These are phyloP conservation scores for Scheffersomyces coipomensis DNA, from an alignment of 805 yeast genomes.

Conservation along the genomic window DNA sequence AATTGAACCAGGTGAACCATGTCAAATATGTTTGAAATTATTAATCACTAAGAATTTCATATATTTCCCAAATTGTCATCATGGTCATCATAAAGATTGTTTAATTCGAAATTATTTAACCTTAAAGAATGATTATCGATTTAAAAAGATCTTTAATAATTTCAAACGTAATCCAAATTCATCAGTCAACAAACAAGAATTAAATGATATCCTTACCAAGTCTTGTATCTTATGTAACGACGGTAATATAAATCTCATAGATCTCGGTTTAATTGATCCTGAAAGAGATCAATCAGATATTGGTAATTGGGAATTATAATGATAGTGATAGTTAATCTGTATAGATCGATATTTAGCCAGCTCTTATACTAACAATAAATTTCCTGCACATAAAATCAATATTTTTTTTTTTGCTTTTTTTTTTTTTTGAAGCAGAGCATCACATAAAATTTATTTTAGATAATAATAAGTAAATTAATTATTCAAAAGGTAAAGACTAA, in stretches of 20 bases:
- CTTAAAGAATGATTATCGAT: slow-evolving; percentile 62
- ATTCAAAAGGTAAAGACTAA: too few relatives aligned
- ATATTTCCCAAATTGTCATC: slow-evolving; percentile 82
- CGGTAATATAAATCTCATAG: slow-evolving; percentile 65
- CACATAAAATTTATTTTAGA: too few relatives aligned
- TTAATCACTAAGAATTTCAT: slow-evolving; percentile 71
- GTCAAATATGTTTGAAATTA: slow-evolving; percentile 68
- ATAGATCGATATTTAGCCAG: too few relatives aligned
- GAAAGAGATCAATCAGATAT: slow-evolving; percentile 1
- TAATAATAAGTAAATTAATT: slow-evolving; percentile 28
- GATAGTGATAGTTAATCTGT: too few relatives aligned
- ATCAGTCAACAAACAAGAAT: slow-evolving; percentile 40
- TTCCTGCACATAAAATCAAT: not conserved
- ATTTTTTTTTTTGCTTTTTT: not conserved
- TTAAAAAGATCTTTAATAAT: slow-evolving; percentile 60
- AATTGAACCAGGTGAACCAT: slow-evolving; percentile 81
- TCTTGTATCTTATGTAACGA: slow-evolving; percentile 81
- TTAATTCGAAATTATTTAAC: slow-evolving; percentile 57
- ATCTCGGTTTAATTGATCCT: slow-evolving; percentile 51
- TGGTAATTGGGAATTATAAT: slow-evolving; percentile 3
- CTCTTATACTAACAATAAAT: not conserved
- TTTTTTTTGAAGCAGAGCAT: not conserved
- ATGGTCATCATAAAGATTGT: slow-evolving; percentile 88
- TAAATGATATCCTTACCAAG: slow-evolving; percentile 58
- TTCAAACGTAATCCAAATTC: slow-evolving; percentile 44